Base-by-base conservation (phyloP, 2,329 filamentous ascomycete species). In the Verticillium zaregamsianum region DNA sequence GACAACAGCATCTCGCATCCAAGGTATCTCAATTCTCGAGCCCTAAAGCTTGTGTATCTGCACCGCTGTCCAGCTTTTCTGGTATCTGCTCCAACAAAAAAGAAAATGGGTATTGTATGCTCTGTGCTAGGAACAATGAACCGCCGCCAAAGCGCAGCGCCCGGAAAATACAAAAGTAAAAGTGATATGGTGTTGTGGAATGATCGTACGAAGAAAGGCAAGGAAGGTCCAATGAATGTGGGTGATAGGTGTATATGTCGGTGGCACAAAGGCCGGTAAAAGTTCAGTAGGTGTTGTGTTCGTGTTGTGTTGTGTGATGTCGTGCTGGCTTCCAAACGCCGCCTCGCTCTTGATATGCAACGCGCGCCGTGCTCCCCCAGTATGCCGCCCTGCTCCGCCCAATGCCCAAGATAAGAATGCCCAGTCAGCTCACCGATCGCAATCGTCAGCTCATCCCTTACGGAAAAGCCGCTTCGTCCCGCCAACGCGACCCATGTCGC, bases 401-500 rank as follows among this genome's bases (percentile, higher is more conserved):
- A 23, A 23, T 52, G 45, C 45, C 45, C 45, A 23, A 12, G 45
- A 52, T 20, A 52, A n/a, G 39, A 52, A 52, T 52, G 45, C 11
- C 45, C 45, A 23, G n/a, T 52, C 8, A 25, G 20, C 45, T 14
- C 20, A 23, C 23, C 20, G 20, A n/a, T 52, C 20, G 20, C 45
- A 8, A 20, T 52, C 8, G 20, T 11, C 20, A 52, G 20, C 11
- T 62, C 56, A 66, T 33, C 65, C 72, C 73, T 81, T 81, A 69
- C 86, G 81, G 69, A 90, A 91, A 58, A 93, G 72, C 67, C 91
- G 83, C 77, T 90, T 90, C 17, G 90, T 93, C 8, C 84, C 85
- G 2, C 90, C 90, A 5, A 89, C 86, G 71, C 85, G 91, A 55
- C 89, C 88, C 66, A 93, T 75, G 66, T 92, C 88, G 23, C 87